Base-by-base conservation (phyloP, 73 alveolate genomes). In the Paramecium sonneborni region DNA sequence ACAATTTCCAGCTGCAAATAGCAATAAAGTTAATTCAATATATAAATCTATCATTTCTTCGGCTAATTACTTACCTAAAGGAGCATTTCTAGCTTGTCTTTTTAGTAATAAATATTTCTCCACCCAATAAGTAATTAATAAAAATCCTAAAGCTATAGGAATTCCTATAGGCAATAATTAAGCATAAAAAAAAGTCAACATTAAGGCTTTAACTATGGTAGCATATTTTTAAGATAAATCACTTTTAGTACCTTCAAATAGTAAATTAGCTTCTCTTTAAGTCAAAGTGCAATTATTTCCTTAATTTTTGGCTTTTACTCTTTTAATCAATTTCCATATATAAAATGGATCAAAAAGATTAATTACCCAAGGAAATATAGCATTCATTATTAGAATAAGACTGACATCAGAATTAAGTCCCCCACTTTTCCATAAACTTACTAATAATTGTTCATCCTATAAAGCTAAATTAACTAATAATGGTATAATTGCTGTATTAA, bases 1-100 rank as follows among this genome's bases (percentile, higher is more conserved):
- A 74, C 87, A 74, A 74, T 74, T 74, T 0, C 87, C 87, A 32
- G 46, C 87, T 74, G 87, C 87, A 74, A 35, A 74, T 11, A 74
- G 46, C 5, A 74, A 35, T 30, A 74, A 32, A 35, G 87, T 35
- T 37, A 35, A 34, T 74, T 74, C 87, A 4, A 74, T 35, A 35
- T 74, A 74, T 11, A 35, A 74, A 74, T 74, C 87, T 15, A 74
- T 43, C 87, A 74, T 74, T 37, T 74, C 87, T n/a, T 74, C 58
- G 12, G 87, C 62, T 21, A 74, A 38, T 43, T 35, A 28, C 11
- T 32, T 21, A 1, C 87, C 87, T 21, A 74, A 12, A 21, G 87
- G 87, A 2, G 87, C 58, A 30, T 43, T 43, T 74, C 38, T 74
- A 14, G 56, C 28, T 30, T 35, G 20, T 74, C 87, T 74, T 74